These are phyloP conservation scores for Pichia paraexigua DNA, from an alignment of 805 yeast species.

Conservation along the genomic window DNA sequence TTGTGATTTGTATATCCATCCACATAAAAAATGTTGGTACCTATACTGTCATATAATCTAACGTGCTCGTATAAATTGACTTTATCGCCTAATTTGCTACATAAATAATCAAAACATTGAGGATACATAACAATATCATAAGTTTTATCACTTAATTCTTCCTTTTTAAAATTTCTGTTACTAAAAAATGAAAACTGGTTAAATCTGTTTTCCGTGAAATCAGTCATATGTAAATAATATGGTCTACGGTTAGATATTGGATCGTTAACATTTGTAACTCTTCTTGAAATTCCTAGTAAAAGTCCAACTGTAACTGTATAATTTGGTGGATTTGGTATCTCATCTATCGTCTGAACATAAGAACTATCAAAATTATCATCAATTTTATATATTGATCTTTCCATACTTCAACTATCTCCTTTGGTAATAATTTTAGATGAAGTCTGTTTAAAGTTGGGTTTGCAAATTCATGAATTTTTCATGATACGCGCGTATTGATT, in stretches of 20 bases:
- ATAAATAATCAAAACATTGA: neutral
- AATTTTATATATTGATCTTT: neutral
- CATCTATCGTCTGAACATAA: neutral
- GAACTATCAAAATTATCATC: neutral
- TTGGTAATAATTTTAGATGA: no score
- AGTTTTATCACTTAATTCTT: neutral
- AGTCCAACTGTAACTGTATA: conserved; percentile 14
- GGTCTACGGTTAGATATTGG: conserved; percentile 8
- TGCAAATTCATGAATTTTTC: no score
- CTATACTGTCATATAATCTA: neutral
- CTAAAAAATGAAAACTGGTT: neutral
- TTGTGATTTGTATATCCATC: neutral
- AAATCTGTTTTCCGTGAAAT: conserved; percentile 12
- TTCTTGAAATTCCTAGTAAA: conserved; percentile 17
- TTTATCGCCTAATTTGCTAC: neutral
- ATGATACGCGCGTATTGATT: no score
- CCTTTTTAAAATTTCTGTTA: neutral
- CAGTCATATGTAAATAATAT: conserved; percentile 17
- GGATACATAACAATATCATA: conserved; percentile 4
- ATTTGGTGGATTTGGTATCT: neutral
- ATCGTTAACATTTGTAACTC: neutral
- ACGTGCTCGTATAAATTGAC: neutral
- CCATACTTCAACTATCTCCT: neutral
- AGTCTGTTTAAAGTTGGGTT: no score
- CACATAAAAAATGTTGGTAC: neutral